Base-by-base conservation (phyloP, 2,329 filamentous ascomycete species). In the Pseudogymnoascus sp. region DNA sequence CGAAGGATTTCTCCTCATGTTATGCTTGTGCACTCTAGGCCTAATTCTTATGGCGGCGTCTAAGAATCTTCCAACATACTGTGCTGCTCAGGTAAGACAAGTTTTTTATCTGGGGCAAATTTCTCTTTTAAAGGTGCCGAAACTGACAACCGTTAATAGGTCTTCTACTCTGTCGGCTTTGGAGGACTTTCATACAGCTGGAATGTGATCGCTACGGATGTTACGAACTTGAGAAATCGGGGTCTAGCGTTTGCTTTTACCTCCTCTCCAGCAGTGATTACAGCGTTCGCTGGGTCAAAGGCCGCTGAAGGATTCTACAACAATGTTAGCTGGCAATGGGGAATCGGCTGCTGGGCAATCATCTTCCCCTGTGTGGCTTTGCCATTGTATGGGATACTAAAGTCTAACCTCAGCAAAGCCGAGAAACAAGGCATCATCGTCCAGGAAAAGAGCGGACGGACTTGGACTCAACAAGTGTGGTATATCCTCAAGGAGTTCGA, bases 21-120 rank as follows among this genome's bases (percentile, higher is more conserved):
- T 85, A 2, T 61, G 76, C 6, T 74, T 83, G 62, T 79, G 80
- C 66, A 77, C 80, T 2, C 61, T 83, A 8, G 78, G 78, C 6
- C 77, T 88, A 64, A 77, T 86, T 65, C 79, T 90, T 72, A 88
- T 88, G 77, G 88, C 87, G 11, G 78, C 76, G 0, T 87, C 81
- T 70, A 77, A 79, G 6, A 80, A 80, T 62, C 77, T 88, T 15
- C 71, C 80, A 62, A 83, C 79, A 0, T 89, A 84, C 69, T 81
- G 81, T 41, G 85, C 84, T 4, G 69, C 68, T 24, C 66, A 70
- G 62, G 68, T 70, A 66, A 54, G 47, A 33, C 9, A 54, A 9
- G 4, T 54, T 15, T 54, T 5, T 5, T 8, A 9, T 29, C n/a
- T n/a, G 9, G 41, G 1, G 13, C 41, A 26, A 47, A 29, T 24